These are phyloP conservation scores for Camillea tinctor DNA, from an alignment of 2,329 filamentous ascomycete genomes.

Conservation along the genomic window DNA sequence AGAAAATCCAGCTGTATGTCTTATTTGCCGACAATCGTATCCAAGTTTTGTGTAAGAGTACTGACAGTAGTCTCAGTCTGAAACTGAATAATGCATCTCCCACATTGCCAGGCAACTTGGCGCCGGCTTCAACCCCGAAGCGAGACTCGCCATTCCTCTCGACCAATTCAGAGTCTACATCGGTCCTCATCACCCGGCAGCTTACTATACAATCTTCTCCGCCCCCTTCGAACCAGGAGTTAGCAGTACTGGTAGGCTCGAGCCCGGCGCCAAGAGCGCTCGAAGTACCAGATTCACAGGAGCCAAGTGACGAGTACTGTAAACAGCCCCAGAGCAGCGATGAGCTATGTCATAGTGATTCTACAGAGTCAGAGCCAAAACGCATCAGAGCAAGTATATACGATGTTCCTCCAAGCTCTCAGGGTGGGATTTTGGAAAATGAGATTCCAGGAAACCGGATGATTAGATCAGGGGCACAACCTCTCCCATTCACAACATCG, in stretches of 20 bases:
- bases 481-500: not conserved
- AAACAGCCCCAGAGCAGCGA: constrained; percentile 1
- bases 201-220: constrained; percentile 10
- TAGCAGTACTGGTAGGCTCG: constrained; percentile 21
- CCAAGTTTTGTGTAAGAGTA: not conserved
- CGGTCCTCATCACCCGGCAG: constrained; percentile 21
- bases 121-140: not conserved
- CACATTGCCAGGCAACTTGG: not conserved
- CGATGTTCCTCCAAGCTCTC: not conserved
- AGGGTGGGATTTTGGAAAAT: too few relatives aligned
- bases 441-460: constrained; percentile 8
- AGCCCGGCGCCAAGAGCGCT: constrained; percentile 13
- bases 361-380: not conserved
- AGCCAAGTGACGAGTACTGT: not conserved
- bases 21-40: constrained; percentile 3
- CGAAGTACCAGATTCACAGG: not conserved
- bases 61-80: not conserved
- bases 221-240: constrained; percentile 24
- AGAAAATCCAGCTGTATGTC: constrained; percentile 17
- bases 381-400: not conserved
- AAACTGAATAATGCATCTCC: not conserved
- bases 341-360: constrained; percentile 11
- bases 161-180: constrained; percentile 19
- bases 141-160: constrained; percentile 9
- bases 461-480: constrained; percentile 3